Base-by-base conservation (phyloP, 352 stramenopile species). In the Phytophthora nicotianae region DNA sequence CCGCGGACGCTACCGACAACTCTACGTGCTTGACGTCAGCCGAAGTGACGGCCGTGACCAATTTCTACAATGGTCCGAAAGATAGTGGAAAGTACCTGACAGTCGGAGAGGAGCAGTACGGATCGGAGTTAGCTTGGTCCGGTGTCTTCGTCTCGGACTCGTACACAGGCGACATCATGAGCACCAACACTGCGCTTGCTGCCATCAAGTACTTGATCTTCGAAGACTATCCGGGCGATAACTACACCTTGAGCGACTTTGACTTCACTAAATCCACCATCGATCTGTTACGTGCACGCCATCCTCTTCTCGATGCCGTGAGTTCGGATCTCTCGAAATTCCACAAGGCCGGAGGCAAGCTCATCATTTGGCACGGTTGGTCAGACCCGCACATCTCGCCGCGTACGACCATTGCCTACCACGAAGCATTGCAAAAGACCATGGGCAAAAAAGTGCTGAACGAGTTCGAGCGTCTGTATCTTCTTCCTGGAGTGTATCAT, bases 341-440 rank as follows among this genome's bases (percentile, higher is more conserved):
- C 62, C 59, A 75, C 46, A 38, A 41, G 16, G 64, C 68, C 35
- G 74, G 74, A 0, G 71, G 68, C 16, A 83, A 83, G 42, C 62
- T 83, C 24, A 80, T 83, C 50, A 50, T 83, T 26, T 67, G 70
- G 68, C 74, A 83, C 49, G 71, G 74, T 19, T 83, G 74, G 71
- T 59, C 74, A 9, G 71, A 83, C 56, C 74, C 72, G 11, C 74
- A 80, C 45, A 83, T 83, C 46, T 78, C 74, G n/a, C 64, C 74
- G 6, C 74, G 68, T 47, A 77, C 70, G 27, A 83, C 68, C 0
- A 83, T 82, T 43, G 65, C 69, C 7, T 79, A 71, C 42, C 68
- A 83, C 50, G 74, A 83, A 65, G 66, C 63, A 17, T 49, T 80
- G 7, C 43, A 75, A 51, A 46, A 42, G 17, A 38, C 64, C 19